phyloP scores from a whole-genome alignment of 148 eudicot genomes.

The Silene uniflora region DNA sequence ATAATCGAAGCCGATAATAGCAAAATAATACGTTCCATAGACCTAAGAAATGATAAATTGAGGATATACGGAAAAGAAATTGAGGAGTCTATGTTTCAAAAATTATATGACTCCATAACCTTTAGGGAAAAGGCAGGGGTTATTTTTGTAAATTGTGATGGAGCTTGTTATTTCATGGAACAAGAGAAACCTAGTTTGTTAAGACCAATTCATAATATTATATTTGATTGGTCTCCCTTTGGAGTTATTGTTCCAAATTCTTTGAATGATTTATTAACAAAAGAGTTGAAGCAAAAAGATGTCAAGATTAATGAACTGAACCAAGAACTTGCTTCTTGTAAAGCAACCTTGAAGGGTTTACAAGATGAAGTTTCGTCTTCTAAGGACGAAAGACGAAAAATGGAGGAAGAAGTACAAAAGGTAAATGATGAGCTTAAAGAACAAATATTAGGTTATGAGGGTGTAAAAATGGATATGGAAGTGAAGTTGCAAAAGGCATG shows the following conservation, averaged over 20 bases:
- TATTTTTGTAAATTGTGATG: conserved; percentile 24
- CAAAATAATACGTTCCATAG: conserved; percentile 5
- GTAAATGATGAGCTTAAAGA: too few relatives aligned
- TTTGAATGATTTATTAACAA: not conserved
- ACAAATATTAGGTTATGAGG: too few relatives aligned
- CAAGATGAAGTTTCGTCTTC: not conserved
- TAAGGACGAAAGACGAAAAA: too few relatives aligned
- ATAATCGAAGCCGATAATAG: not conserved
- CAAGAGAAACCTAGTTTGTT: not conserved
- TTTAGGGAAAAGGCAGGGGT: not conserved
- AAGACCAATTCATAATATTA: conserved; percentile 17
- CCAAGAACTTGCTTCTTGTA: conserved; percentile 10
- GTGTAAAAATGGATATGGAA: too few relatives aligned
- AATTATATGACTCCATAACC: conserved; percentile 13
- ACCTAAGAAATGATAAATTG: conserved; percentile 17
- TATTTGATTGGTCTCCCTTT: conserved; percentile 21
- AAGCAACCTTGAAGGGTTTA: not conserved
- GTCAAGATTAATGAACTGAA: not conserved
- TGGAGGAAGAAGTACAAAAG: too few relatives aligned
- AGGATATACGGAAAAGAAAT: conserved; percentile 21
- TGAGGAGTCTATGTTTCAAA: not conserved
- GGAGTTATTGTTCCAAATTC: conserved; percentile 13
- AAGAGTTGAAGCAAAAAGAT: not conserved
- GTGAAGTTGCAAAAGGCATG: conserved; percentile 3
- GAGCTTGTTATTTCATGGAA: conserved; percentile 6